Evolutionary conservation across 1,139 yeast species (phyloP).

Genomic region (Blastobotrys elegans): DNA sequence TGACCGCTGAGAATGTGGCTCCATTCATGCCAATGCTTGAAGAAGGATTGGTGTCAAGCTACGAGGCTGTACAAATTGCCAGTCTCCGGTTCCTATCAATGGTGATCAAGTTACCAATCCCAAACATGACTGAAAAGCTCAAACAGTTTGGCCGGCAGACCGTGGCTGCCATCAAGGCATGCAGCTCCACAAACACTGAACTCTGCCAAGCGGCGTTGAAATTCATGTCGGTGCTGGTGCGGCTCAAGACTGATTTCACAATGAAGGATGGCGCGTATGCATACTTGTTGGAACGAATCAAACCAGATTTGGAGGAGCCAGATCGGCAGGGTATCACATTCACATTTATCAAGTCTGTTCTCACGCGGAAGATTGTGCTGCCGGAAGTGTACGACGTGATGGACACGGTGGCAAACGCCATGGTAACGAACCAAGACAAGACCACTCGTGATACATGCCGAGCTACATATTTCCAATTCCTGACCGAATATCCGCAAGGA

Average conservation of each 20-base stretch:
- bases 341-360: constrained; percentile 70
- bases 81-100: constrained; percentile 60
- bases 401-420: constrained; percentile 73
- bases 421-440: constrained; percentile 85
- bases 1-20: constrained; percentile 55
- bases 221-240: constrained; percentile 65
- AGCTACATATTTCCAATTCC: constrained; percentile 74
- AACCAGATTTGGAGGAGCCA: constrained; percentile 90
- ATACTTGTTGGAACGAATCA: constrained; percentile 67
- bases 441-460: constrained; percentile 85
- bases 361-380: constrained; percentile 65
- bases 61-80: constrained; percentile 70
- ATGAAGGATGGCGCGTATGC: constrained; percentile 71
- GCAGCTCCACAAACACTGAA: constrained; percentile 74
- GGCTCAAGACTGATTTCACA: constrained; percentile 60
- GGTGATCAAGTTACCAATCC: constrained; percentile 58
- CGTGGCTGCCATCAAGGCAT: constrained; percentile 61
- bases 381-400: constrained; percentile 90
- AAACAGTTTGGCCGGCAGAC: constrained; percentile 40
- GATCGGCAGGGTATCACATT: constrained; percentile 85
- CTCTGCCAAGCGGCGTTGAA: constrained; percentile 78
- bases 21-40: constrained; percentile 76
- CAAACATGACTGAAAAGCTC: constrained; percentile 46
- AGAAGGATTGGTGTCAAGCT: constrained; percentile 53
- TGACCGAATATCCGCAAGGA: constrained; percentile 95